A percentile compares a stretch with the other conserved stretches of the same genome.
These are phyloP conservation scores for Selaginella tamariscina DNA, from an alignment of 75 land plant species.

Conservation along the genomic window DNA sequence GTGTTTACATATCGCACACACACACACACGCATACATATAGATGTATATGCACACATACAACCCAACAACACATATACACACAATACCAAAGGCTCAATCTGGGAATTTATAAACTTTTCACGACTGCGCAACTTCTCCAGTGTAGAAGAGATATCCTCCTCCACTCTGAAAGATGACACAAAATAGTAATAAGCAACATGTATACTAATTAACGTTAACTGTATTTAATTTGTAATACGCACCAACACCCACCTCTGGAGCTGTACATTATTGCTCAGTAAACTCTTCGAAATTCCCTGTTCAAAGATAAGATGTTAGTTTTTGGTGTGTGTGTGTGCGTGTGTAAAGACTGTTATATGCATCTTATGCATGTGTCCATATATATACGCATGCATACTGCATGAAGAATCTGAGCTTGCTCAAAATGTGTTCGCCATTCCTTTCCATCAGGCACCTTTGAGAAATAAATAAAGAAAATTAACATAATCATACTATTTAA, in stretches of 20 bases:
- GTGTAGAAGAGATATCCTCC: not conserved
- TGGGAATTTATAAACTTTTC: conserved; percentile 19
- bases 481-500: not conserved
- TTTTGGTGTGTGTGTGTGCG: too few species aligned
- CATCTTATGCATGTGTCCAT: not conserved
- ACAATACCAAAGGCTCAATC: conserved; percentile 15
- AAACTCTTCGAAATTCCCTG: not conserved
- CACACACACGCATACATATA: not conserved
- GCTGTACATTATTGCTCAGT: not conserved
- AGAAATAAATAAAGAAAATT: not conserved
- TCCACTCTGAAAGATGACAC: not conserved
- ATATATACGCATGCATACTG: not conserved
- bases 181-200: not conserved
- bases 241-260: not conserved
- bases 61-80: too few species aligned
- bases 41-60: too few species aligned
- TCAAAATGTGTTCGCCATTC: conserved; percentile 24
- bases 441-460: conserved; percentile 11
- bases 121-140: conserved; percentile 20
- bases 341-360: too few species aligned
- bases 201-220: too few species aligned
- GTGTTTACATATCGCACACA: not conserved
- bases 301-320: not conserved
- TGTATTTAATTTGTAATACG: too few species aligned
- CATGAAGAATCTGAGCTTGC: conserved; percentile 8